Conservation (phyloP, 371 early-diverging fungal genomes). For the Mortierella sp. region DNA sequence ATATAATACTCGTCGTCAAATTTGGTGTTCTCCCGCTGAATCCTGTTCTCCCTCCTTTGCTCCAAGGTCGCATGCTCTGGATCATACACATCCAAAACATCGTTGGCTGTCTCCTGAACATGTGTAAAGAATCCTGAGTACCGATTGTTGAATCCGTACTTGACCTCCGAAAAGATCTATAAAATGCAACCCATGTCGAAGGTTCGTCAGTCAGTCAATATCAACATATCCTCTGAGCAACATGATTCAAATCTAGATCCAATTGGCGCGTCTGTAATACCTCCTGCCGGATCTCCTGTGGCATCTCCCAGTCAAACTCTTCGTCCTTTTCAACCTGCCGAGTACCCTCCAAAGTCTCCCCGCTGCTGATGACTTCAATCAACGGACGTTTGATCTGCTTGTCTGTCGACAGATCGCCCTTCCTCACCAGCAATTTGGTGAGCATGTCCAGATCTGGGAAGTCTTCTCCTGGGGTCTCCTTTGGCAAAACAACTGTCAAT, state of each 20-base stretch:
- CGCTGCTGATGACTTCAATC: constrained; percentile 77
- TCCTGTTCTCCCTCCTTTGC: constrained; percentile 72
- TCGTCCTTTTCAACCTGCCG: constrained; percentile 66
- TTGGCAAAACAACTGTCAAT: constrained; percentile 81
- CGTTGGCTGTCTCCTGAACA: constrained; percentile 85
- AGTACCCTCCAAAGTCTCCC: constrained; percentile 55
- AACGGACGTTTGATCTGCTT: constrained; percentile 64
- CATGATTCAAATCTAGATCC: background rate
- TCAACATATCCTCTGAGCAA: constrained; percentile 1
- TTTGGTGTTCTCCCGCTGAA: constrained; percentile 78
- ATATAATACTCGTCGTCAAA: constrained; percentile 96
- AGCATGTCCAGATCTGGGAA: constrained; percentile 93
- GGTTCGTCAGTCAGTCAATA: constrained; percentile 9
- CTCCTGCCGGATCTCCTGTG: constrained; percentile 74
- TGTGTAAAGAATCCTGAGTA: constrained; percentile 86
- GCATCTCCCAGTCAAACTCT: constrained; percentile 90
- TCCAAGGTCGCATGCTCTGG: constrained; percentile 80
- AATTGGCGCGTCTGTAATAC: constrained; percentile 14
- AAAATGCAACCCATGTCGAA: background rate
- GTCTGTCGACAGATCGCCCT: constrained; percentile 60
- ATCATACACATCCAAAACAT: constrained; percentile 82
- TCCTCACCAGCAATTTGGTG: constrained; percentile 82
- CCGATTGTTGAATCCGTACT: constrained; percentile 94
- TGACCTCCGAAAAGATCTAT: constrained; percentile 55
- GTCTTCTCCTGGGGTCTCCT: constrained; percentile 81